These are phyloP conservation scores for Wallemia ichthyophaga DNA, from an alignment of 1,284 basidiomycete species.

Conservation along the genomic window DNA sequence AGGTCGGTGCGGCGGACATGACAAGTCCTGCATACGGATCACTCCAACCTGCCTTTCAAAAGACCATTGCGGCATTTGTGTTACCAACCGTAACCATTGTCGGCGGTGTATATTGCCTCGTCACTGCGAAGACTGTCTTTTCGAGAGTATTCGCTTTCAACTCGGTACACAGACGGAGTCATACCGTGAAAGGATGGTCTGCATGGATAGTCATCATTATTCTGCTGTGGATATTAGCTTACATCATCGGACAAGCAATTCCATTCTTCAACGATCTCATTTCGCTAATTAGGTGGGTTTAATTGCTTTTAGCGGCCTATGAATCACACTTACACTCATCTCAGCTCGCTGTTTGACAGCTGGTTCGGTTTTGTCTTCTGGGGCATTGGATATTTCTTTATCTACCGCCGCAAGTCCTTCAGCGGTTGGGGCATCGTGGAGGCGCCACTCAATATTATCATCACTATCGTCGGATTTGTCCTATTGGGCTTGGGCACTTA, in stretches of 20 bases:
- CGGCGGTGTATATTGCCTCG: background rate
- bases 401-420: constrained; percentile 15
- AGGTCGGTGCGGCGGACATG: constrained; percentile 22
- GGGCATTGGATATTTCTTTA: constrained; percentile 18
- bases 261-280: constrained; percentile 22
- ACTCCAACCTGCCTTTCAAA: constrained; percentile 18
- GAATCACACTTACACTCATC: too few species aligned
- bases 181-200: constrained; percentile 29
- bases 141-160: background rate
- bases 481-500: constrained; percentile 21
- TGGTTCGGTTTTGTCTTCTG: constrained; percentile 17
- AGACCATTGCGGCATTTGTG: constrained; percentile 8
- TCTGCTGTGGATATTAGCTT: constrained; percentile 27
- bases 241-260: constrained; percentile 23
- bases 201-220: constrained; percentile 27
- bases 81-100: background rate
- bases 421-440: constrained; percentile 5
- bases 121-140: background rate
- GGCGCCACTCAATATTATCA: constrained; percentile 15
- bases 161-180: constrained; percentile 21
- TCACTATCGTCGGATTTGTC: constrained; percentile 14
- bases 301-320: too few species aligned
- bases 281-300: constrained; percentile 15
- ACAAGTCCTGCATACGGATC: constrained; percentile 24
- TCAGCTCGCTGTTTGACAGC: constrained; percentile 4